Conservation (phyloP, 148 eudicot genomes). For the Chenopodium berlandieri region DNA sequence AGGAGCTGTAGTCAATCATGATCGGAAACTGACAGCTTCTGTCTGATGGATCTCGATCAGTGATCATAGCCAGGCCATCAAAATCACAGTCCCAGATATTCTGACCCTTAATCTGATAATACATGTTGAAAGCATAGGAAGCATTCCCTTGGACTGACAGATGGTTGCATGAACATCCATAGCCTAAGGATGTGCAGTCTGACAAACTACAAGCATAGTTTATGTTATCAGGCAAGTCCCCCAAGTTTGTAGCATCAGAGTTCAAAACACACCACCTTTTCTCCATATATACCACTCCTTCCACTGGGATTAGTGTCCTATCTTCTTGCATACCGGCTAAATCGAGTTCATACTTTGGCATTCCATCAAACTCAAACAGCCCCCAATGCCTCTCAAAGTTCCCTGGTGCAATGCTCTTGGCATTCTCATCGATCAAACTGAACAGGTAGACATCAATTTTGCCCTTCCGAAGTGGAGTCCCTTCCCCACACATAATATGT, state of each 20-base stretch:
- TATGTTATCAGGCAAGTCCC: slow-evolving; percentile 49
- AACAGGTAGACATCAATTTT: slow-evolving; percentile 60
- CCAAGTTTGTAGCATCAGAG: slow-evolving; percentile 40
- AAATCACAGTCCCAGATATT: slow-evolving; percentile 80
- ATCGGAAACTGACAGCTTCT: slow-evolving; percentile 60
- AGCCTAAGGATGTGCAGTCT: slow-evolving; percentile 86
- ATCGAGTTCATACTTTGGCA: slow-evolving; percentile 79
- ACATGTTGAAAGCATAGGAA: slow-evolving; percentile 96
- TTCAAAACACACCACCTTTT: slow-evolving; percentile 78
- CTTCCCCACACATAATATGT: slow-evolving; percentile 58
- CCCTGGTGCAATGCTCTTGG: slow-evolving; percentile 85
- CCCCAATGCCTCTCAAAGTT: slow-evolving; percentile 98
- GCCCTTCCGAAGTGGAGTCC: slow-evolving; percentile 77
- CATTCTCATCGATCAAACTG: slow-evolving; percentile 81
- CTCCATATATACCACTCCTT: slow-evolving; percentile 59
- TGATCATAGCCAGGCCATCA: slow-evolving; percentile 61
- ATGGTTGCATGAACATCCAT: slow-evolving; percentile 81
- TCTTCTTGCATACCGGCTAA: slow-evolving; percentile 47
- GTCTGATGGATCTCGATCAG: slow-evolving; percentile 71
- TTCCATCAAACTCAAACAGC: slow-evolving; percentile 87
- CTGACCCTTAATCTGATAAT: slow-evolving; percentile 72
- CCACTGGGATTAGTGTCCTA: slow-evolving; percentile 57
- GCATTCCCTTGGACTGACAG: slow-evolving; percentile 59
- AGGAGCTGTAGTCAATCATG: slow-evolving; percentile 69
- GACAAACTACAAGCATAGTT: slow-evolving; percentile 91